Conservation (phyloP, 495 filamentous ascomycete genomes). For the Lasiosphaeria ovina region DNA sequence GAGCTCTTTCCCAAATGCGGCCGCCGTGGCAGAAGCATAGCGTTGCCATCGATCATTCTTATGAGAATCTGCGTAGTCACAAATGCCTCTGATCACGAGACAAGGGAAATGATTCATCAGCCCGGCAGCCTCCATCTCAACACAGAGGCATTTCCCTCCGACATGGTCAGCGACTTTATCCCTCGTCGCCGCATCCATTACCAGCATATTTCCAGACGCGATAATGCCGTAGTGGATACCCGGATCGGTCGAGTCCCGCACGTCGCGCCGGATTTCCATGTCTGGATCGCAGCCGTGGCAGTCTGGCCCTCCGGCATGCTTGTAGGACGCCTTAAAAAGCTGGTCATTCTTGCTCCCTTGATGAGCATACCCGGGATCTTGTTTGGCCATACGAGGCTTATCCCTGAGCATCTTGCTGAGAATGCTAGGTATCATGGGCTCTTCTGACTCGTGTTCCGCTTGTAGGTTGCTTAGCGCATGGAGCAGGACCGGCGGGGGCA, state of each 20-base stretch:
- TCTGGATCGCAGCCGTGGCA: constrained; percentile 12
- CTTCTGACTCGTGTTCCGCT: constrained; percentile 23
- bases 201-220: constrained; percentile 39
- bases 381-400: too few species aligned
- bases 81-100: constrained; percentile 38
- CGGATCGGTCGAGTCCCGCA: constrained; percentile 19
- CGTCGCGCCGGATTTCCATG: constrained; percentile 13
- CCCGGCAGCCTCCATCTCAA: constrained; percentile 33
- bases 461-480: constrained; percentile 18
- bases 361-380: too few species aligned
- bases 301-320: constrained; percentile 11
- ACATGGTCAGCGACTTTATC: constrained; percentile 1
- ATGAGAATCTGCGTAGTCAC: constrained; percentile 41
- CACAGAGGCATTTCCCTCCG: constrained; percentile 17
- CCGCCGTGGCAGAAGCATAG: constrained; percentile 37
- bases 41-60: constrained; percentile 37
- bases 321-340: constrained; percentile 21
- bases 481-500: constrained; percentile 23
- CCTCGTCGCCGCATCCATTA: constrained; percentile 23
- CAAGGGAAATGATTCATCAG: constrained; percentile 21
- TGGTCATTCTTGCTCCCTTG: constrained; percentile 13
- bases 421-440: too few species aligned
- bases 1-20: constrained; percentile 34
- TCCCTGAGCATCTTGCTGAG: too few species aligned
- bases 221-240: constrained; percentile 42